Conservation (phyloP, 106 monocot species). For the Xerophyta viscosa region DNA sequence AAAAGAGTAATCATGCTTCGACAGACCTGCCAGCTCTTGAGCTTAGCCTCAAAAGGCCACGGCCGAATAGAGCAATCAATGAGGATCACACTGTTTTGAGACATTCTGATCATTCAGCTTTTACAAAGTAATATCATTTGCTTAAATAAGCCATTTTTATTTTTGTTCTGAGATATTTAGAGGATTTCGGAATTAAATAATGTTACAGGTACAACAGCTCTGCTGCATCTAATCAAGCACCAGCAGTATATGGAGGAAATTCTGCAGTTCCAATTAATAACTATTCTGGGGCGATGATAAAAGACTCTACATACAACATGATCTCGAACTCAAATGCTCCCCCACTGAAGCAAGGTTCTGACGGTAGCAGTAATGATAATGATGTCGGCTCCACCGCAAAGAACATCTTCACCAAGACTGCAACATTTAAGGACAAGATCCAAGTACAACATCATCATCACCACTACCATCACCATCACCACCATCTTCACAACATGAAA, state of each 20-base stretch:
- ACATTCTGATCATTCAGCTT: slow-evolving; percentile 76
- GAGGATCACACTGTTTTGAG: slow-evolving; percentile 53
- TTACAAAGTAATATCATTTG: slow-evolving; percentile 55
- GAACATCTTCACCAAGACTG: slow-evolving; percentile 27
- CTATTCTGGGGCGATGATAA: slow-evolving; percentile 46
- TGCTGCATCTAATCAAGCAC: slow-evolving; percentile 47
- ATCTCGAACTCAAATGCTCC: slow-evolving; percentile 26
- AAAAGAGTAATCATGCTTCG: slow-evolving; percentile 20
- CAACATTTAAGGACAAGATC: slow-evolving; percentile 29
- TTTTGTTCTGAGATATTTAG: not conserved
- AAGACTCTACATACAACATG: slow-evolving; percentile 24
- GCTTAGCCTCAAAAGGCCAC: slow-evolving; percentile 61
- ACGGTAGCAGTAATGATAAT: slow-evolving; percentile 56
- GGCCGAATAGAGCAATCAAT: slow-evolving; percentile 22
- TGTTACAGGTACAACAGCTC: slow-evolving; percentile 20
- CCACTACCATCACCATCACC: slow-evolving; percentile 62
- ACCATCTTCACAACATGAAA: slow-evolving; percentile 26
- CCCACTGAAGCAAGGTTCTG: slow-evolving; percentile 50
- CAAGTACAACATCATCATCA: slow-evolving; percentile 67
- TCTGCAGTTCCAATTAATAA: slow-evolving; percentile 38
- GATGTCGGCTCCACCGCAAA: slow-evolving; percentile 65
- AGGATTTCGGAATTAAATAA: not conserved
- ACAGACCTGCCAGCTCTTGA: slow-evolving; percentile 47
- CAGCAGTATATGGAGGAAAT: slow-evolving; percentile 34
- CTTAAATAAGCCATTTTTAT: not conserved